Evolutionary conservation across 2,329 filamentous ascomycete species (phyloP), one percentile per base, ranked within the genome.

Genomic region (Cladosporium sp.): DNA sequence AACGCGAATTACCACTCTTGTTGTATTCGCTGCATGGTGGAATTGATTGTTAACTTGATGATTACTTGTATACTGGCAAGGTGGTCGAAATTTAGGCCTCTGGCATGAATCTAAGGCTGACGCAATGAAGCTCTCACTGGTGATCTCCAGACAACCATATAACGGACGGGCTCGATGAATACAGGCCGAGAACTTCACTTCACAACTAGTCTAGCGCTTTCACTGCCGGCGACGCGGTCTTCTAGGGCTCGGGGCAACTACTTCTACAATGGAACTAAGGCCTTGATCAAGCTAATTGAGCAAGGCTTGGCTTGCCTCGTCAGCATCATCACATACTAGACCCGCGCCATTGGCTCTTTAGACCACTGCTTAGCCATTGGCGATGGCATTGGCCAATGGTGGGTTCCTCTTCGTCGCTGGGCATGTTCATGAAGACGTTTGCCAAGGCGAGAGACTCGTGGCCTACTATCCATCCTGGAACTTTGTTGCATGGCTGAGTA

Each of bases 301-400:
- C 26, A 34, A 57, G 24, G 57, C 57, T 59, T 47, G 38, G 41
- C 59, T 38, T 49, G 59, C 47, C 59, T 52, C 59, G 47, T 62
- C 59, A 62, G 14, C 59, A 61, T 32, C 41, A 55, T 58, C 44
- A 38, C 26, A 41, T 30, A 34, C n/a, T 24, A 24, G 12, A 6
- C 30, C 32, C n/a, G 32, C 21, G 30, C 28, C n/a, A 62, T 62
- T 62, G 59, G 59, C 44, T 54, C 30, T 30, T 24, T 34, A 30
- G n/a, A 61, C 44, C 14, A 51, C 57, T 59, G 57, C 57, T 59
- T 59, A 59, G 57, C 57, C 38, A 30, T 24, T 14, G 10, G 12
- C 15, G 21, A 47, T 30, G 57, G 57, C 24, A 59, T 47, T 47
- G 38, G 57, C 24, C 24, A 15, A 38, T 44, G 57, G 32, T 14